Conservation (phyloP, 345 rosid genomes). For the Rubroshorea leprosula region DNA sequence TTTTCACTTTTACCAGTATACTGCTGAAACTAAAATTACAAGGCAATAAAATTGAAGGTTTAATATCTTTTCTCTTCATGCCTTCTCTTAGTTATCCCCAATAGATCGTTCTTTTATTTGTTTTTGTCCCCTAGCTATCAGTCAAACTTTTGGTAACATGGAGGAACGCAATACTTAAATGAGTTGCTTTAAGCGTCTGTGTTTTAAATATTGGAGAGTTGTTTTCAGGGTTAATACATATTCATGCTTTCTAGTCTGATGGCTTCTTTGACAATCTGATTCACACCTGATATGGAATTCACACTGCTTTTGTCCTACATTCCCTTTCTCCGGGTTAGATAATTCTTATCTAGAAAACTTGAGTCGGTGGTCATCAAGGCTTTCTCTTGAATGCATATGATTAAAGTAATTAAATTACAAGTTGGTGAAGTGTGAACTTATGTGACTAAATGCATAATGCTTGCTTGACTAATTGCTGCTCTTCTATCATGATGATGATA, state of each 20-base stretch:
- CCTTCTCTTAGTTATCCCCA: background rate
- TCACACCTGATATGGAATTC: conserved; percentile 4
- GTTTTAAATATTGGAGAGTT: background rate
- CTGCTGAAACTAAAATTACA: background rate
- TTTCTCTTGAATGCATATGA: too few relatives aligned
- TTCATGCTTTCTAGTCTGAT: background rate
- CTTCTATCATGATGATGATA: conserved; percentile 13
- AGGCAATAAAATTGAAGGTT: conserved; percentile 3
- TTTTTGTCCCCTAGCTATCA: background rate
- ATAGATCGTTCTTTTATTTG: background rate
- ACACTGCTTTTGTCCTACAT: background rate
- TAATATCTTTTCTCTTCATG: background rate
- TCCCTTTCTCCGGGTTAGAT: background rate
- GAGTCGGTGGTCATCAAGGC: background rate
- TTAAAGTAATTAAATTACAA: too few relatives aligned
- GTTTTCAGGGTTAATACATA: conserved; percentile 1
- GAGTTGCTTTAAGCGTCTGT: background rate
- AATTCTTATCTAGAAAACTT: background rate
- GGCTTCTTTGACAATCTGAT: background rate
- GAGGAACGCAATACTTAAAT: background rate
- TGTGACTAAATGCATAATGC: conserved; percentile 2
- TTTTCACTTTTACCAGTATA: background rate
- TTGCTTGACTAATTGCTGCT: conserved; percentile 12
- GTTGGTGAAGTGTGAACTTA: conserved; percentile 20
- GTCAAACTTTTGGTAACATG: too few relatives aligned